Evolutionary conservation across 176 grass and related monocot species (phyloP).

Genomic region (Carex scoparia): DNA sequence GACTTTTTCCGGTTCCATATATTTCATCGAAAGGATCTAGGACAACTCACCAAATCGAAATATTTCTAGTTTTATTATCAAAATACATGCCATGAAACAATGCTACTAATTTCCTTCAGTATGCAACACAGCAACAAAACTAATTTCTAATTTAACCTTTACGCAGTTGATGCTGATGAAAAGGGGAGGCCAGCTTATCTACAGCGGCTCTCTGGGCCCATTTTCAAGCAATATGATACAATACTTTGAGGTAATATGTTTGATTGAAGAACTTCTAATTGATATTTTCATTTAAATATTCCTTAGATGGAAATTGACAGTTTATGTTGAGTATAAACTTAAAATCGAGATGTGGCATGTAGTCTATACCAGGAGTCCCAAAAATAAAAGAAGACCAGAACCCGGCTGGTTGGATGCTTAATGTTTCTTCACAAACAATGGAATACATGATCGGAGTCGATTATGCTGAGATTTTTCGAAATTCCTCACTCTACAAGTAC

Average conservation of each 20-base stretch:
- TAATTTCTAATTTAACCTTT: conserved; percentile 8
- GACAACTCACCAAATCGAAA: too few species aligned
- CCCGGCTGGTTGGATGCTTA: conserved; percentile 79
- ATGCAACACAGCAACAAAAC: neutral
- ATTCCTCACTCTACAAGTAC: conserved; percentile 68
- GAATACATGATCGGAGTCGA: conserved; percentile 64
- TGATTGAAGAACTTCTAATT: neutral
- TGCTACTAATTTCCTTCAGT: too few species aligned
- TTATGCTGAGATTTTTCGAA: conserved; percentile 60
- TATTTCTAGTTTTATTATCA: too few species aligned
- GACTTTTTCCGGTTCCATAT: too few species aligned
- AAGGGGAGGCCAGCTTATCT: conserved; percentile 79
- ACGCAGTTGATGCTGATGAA: conserved; percentile 91
- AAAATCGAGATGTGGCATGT: conserved; percentile 22
- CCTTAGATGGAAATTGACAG: neutral
- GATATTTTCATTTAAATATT: too few species aligned
- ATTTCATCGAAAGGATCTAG: too few species aligned
- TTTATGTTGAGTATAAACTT: conserved; percentile 4
- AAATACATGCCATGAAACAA: too few species aligned
- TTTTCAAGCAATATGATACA: conserved; percentile 74
- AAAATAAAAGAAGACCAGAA: conserved; percentile 70
- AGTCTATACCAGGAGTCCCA: conserved; percentile 82
- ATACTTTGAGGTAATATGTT: conserved; percentile 79
- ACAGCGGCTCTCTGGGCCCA: conserved; percentile 64
- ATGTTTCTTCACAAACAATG: conserved; percentile 63